These are phyloP conservation scores for Cucurbita ficifolia DNA, from an alignment of 306 rosid species.

Conservation along the genomic window DNA sequence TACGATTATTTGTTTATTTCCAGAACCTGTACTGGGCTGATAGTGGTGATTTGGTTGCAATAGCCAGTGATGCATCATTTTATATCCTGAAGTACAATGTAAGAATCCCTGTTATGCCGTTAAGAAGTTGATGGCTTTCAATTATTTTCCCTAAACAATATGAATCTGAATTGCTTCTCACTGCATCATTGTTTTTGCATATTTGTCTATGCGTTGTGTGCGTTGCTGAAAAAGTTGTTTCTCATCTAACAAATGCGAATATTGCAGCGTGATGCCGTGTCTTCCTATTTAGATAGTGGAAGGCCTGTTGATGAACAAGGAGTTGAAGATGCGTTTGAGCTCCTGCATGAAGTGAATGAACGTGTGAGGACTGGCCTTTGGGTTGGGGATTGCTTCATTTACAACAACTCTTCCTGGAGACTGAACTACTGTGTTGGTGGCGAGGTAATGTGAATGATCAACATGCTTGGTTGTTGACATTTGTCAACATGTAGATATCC, in stretches of 20 bases:
- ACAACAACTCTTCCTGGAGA: conserved; percentile 93
- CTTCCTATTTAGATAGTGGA: conserved; percentile 82
- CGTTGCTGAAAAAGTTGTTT: not conserved
- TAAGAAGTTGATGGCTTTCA: not conserved
- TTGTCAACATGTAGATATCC: conserved; percentile 2
- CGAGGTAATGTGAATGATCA: conserved; percentile 44
- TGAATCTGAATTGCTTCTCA: not conserved
- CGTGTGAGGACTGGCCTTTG: conserved; percentile 94
- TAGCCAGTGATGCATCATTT: conserved; percentile 85
- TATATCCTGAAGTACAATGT: conserved; percentile 91
- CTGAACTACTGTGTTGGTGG: conserved; percentile 99
- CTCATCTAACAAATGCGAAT: not conserved
- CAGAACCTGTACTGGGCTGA: conserved; percentile 99
- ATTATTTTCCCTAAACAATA: not conserved
- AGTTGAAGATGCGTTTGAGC: conserved; percentile 94
- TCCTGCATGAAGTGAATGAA: conserved; percentile 89
- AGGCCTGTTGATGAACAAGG: conserved; percentile 83
- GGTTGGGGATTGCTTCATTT: conserved; percentile 99
- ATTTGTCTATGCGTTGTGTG: not conserved
- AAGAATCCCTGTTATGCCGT: conserved; percentile 20
- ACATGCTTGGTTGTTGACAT: not conserved
- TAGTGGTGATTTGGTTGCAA: conserved; percentile 86
- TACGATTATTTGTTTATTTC: conserved; percentile 9
- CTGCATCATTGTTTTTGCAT: not conserved
- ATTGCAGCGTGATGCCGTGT: conserved; percentile 84